These are phyloP conservation scores for Aspergillus vadensis DNA, from an alignment of 2,329 filamentous ascomycete genomes.

Conservation along the genomic window DNA sequence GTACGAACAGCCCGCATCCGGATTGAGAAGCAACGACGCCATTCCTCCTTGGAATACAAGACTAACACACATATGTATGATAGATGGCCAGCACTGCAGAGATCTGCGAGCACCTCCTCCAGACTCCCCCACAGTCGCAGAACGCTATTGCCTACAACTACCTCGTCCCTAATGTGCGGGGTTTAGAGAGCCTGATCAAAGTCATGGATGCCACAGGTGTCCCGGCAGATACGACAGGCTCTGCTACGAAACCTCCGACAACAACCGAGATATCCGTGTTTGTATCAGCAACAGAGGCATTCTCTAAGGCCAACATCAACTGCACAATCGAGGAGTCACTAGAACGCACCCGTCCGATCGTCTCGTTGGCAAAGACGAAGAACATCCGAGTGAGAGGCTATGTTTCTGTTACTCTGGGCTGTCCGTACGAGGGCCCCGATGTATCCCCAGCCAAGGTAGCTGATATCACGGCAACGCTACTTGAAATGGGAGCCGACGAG, in stretches of 20 bases:
- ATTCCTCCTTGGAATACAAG: neutral
- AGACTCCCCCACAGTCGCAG: conserved; percentile 52
- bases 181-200: conserved; percentile 61
- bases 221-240: conserved; percentile 32
- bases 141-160: conserved; percentile 65
- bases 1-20: conserved; percentile 12
- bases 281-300: conserved; percentile 65
- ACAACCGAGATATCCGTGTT: conserved; percentile 64
- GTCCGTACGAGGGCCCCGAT: conserved; percentile 66
- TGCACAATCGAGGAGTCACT: conserved; percentile 65
- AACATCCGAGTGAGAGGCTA: conserved; percentile 64
- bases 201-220: conserved; percentile 49
- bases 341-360: conserved; percentile 60
- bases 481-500: conserved; percentile 67
- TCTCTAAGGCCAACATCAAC: conserved; percentile 67
- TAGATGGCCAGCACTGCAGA: conserved; percentile 67
- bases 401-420: conserved; percentile 65
- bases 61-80: conserved; percentile 3
- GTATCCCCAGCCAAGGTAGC: conserved; percentile 62
- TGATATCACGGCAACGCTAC: conserved; percentile 59
- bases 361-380: conserved; percentile 57
- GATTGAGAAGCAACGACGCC: neutral
- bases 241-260: conserved; percentile 34
- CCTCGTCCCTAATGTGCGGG: conserved; percentile 65
- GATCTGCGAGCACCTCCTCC: conserved; percentile 58